Base-by-base conservation (phyloP, 2,329 filamentous ascomycete species). In the Ceratocystis huliohia region DNA sequence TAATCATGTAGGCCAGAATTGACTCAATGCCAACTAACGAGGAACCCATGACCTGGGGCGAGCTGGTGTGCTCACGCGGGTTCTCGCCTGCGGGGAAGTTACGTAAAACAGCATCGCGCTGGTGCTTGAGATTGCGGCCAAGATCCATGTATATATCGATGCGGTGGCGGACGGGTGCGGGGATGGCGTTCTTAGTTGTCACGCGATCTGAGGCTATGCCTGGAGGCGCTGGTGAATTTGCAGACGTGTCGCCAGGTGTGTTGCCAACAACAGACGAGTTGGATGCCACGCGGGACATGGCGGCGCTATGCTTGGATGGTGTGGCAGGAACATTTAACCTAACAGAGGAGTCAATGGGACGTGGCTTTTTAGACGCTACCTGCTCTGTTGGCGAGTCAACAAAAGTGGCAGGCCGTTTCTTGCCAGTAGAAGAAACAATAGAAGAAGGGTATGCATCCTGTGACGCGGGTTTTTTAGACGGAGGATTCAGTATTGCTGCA, bases 121-220 rank as follows among this genome's bases (percentile, higher is more conserved):
- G 75, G 68, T 83, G 82, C 74, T 85, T 85, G 20, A 84, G 74
- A 65, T 76, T 78, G 41, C 76, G 79, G 1, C 80, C 82, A 6
- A 83, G 70, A 2, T 69, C 72, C 33, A 72, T 73, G 69, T 78
- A 41, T 71, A 61, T 70, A 6, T 25, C 71, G 64, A 25, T 72
- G 72, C 13, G 73, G 72, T n/a, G 63, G 61, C 53, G 67, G 41
- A 61, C 45, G 6, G 53, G 56, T 10, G n/a, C 44, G 1, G 56
- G 57, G 2, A 59, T 41, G 5, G 48, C 17, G 25, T 53, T 56
- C 64, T 65, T 65, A 20, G 64, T 56, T 13, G 53, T 20, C 25
- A 25, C 17, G 3, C 64, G 56, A 8, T 65, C 64, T 5, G 44
- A 50, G 20, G 61, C 44, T 5, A 57, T 61, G 13, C 45, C 56